Base-by-base conservation (phyloP, 495 filamentous ascomycete genomes). In the Schizothecium vesticola region DNA sequence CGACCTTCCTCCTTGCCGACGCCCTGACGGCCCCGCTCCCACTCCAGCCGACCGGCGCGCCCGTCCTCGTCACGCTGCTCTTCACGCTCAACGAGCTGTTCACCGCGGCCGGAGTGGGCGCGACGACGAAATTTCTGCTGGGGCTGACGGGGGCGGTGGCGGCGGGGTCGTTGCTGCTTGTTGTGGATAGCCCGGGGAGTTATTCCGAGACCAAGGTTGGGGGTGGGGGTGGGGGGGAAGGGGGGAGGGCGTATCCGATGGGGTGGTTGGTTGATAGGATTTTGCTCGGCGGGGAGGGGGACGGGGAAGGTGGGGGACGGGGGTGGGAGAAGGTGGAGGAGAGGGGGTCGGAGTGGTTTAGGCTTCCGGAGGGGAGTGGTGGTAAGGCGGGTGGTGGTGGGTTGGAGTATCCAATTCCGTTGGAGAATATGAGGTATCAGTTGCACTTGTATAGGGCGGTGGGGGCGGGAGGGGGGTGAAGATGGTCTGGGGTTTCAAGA, bases 1-100 rank as follows among this genome's bases (percentile, higher is more conserved):
- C 64, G 10, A 67, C 86, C 1, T 75, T 87, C 12, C 67, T 87
- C 8, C 63, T 76, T 0, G 43, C 77, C 1, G 31, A 66, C 2
- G 70, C 63, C 0, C 78, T 92, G 51, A 70, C 71, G 10, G 66
- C 75, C 0, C 74, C 77, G 0, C 75, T 92, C 4, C 58, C 72
- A 12, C 62, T 72, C 11, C 56, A 87, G 1, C 65, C 88, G 2
- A 73, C 72, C 0, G 23, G 24, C 51, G 10, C 57, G 0, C 78
- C 81, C 1, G 70, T 78, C 3, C 82, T 98, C 0, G 82, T 95
- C 5, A 97, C 95, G 0, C 78, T 97, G 0, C 88, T 97, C 78
- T 98, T 97, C 83, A 97, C 94, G 0, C 86, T 97, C n/a, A 98
- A 97, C 77, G 95, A 99, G 79, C 89, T 99, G 4, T 97, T 97